These are phyloP conservation scores for Scheffersomyces spartinae DNA, from an alignment of 805 yeast species.

Conservation along the genomic window DNA sequence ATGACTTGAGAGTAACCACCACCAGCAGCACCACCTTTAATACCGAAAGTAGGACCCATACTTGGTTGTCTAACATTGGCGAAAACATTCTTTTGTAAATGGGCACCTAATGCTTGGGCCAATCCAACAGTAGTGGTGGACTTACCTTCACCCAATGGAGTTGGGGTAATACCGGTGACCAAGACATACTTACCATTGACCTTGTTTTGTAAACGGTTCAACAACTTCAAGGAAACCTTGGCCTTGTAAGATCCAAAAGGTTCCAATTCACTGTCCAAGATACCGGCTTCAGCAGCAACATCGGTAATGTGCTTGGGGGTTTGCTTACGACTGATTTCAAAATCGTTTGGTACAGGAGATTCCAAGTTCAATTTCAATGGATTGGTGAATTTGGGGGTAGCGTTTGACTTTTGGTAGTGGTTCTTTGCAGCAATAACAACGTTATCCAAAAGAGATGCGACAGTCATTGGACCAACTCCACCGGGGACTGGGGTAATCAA, in stretches of 20 bases:
- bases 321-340: slow-evolving; percentile 67
- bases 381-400: slow-evolving; percentile 32
- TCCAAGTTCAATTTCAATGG: slow-evolving; percentile 47
- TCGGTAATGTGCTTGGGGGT: slow-evolving; percentile 58
- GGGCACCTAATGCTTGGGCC: slow-evolving; percentile 74
- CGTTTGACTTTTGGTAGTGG: slow-evolving; percentile 26
- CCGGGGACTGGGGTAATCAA: slow-evolving; percentile 84
- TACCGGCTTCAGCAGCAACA: slow-evolving; percentile 60
- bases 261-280: slow-evolving; percentile 57
- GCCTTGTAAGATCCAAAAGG: slow-evolving; percentile 70
- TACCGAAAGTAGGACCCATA: slow-evolving; percentile 84
- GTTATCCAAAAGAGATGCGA: slow-evolving; percentile 68
- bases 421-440: slow-evolving; percentile 59
- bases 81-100: slow-evolving; percentile 52
- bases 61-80: slow-evolving; percentile 84
- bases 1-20: slow-evolving; percentile 83
- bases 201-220: slow-evolving; percentile 48
- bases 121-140: slow-evolving; percentile 77
- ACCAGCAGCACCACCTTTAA: slow-evolving; percentile 87
- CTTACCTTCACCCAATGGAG: slow-evolving; percentile 81
- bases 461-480: slow-evolving; percentile 91
- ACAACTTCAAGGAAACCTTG: slow-evolving; percentile 53
- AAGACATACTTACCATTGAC: slow-evolving; percentile 62
- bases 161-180: slow-evolving; percentile 79
- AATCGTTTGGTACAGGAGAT: slow-evolving; percentile 72